phyloP scores from a whole-genome alignment of 768 basidiomycete genomes.

The Porpolomopsis calyptriformis region DNA sequence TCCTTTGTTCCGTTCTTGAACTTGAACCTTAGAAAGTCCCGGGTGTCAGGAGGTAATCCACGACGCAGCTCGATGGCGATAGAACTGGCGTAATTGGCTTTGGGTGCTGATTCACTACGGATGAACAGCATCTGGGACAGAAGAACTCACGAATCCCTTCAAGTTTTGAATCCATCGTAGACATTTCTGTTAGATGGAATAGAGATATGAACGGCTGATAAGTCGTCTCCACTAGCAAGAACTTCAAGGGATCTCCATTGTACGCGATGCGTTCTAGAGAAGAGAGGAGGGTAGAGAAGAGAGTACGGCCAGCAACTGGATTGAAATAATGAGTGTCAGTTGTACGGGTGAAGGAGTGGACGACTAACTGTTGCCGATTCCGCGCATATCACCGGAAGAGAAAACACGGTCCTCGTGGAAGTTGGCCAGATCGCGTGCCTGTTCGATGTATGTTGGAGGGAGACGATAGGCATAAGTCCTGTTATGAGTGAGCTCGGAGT shows the following conservation, averaged over 20 bases:
- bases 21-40: slow-evolving; percentile 75
- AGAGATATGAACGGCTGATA: slow-evolving; percentile 89
- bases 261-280: slow-evolving; percentile 72
- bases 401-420: slow-evolving; percentile 74
- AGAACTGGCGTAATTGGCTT: slow-evolving; percentile 67
- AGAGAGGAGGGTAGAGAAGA: slow-evolving; percentile 58
- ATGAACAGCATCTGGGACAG: background rate
- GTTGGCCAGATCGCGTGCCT: slow-evolving; percentile 65
- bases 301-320: slow-evolving; percentile 72
- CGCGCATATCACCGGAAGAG: slow-evolving; percentile 45
- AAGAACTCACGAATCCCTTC: slow-evolving; percentile 51
- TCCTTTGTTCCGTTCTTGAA: slow-evolving; percentile 73
- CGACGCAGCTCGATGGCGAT: slow-evolving; percentile 72
- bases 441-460: slow-evolving; percentile 65
- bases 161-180: slow-evolving; percentile 46
- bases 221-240: slow-evolving; percentile 68
- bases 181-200: slow-evolving; percentile 67
- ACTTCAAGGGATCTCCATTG: slow-evolving; percentile 68
- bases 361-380: slow-evolving; percentile 69
- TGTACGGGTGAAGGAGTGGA: background rate
- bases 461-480: slow-evolving; percentile 69
- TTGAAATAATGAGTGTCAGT: background rate
- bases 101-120: background rate
- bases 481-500: slow-evolving; percentile 71
- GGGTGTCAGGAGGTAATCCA: slow-evolving; percentile 61